phyloP scores from a whole-genome alignment of 305 asterid genomes.

The Nicotiana rustica region DNA sequence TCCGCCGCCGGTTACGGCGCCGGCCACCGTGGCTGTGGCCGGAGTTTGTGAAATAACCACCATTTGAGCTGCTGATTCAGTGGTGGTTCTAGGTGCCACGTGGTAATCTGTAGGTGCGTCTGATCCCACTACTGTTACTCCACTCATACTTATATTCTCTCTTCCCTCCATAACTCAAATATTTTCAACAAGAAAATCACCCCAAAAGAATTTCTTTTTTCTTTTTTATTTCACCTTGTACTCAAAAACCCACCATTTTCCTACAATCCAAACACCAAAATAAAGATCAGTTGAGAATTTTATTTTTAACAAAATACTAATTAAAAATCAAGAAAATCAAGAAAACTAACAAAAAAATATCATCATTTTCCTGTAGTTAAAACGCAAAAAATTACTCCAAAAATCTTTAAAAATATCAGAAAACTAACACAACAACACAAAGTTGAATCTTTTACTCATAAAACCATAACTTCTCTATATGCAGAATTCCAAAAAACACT shows the following conservation, averaged over 20 bases:
- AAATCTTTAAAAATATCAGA: neutral
- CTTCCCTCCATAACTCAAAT: conserved; percentile 54
- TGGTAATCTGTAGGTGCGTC: conserved; percentile 89
- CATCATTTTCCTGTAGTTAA: neutral
- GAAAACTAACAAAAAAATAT: neutral
- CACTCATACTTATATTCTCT: conserved; percentile 51
- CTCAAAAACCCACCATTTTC: conserved; percentile 52
- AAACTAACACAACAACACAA: neutral
- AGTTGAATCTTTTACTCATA: neutral
- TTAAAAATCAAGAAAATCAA: too few relatives aligned
- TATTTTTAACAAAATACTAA: too few relatives aligned
- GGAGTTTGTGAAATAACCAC: conserved; percentile 47
- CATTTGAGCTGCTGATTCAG: conserved; percentile 46
- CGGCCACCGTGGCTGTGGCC: conserved; percentile 41
- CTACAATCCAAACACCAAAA: conserved; percentile 33
- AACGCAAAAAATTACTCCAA: neutral
- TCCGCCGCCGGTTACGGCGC: neutral
- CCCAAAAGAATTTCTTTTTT: neutral
- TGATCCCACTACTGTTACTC: conserved; percentile 89
- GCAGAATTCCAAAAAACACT: neutral
- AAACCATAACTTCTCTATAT: neutral
- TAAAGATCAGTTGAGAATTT: neutral
- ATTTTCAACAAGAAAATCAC: neutral
- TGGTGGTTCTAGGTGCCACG: conserved; percentile 64
- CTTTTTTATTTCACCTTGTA: neutral